Evolutionary conservation across 2,329 filamentous ascomycete species (phyloP), one percentile per base, ranked within the genome.

Genomic region (Aspergillus sp.): DNA sequence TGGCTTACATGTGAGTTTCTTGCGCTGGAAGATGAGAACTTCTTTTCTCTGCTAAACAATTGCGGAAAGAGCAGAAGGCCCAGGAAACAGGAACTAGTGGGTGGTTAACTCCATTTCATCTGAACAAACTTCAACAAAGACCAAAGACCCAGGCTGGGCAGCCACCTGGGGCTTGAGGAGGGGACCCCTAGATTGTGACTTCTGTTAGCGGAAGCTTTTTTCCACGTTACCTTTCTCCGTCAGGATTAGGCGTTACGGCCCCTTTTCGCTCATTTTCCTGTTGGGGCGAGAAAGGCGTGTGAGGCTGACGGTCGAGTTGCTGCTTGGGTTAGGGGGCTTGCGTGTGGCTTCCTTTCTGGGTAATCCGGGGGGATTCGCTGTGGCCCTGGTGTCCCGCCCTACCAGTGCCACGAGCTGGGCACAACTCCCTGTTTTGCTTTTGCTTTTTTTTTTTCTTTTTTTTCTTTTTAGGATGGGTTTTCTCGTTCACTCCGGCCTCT

Each of bases 141-240:
- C 25, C 25, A 4, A 28, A 28, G 25, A 28, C 25, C 13, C 25
- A 23, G 17, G 15, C 11, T 19, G 25, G 28, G 43, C 19, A 43
- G 43, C 54, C 23, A 17, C 53, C 45, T 19, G 28, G 23, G 53
- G 53, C 54, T 56, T 56, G 30, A 56, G 45, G 34, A 41, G 34
- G 34, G 13, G 9, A 41, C 34, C 34, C 34, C 31, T 31, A 53
- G 38, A 34, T 41, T 41, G 15, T 53, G 31, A 41, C 13, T 53
- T 41, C 22, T 53, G 15, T 38, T 28, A 53, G 34, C 9, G 34
- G 50, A 53, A 43, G 34, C 50, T 43, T 43, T 43, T 53, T 53
- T 53, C n/a, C 31, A 53, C 34, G 19, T 23, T 53, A 22, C 6
- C 19, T 13, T 41, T 17, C 31, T 25, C 7, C 23, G 19, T 28